A percentile compares a stretch with the other conserved stretches of the same genome.
Conservation (phyloP, 352 stramenopile species). For the Thalassiosira sp. region DNA sequence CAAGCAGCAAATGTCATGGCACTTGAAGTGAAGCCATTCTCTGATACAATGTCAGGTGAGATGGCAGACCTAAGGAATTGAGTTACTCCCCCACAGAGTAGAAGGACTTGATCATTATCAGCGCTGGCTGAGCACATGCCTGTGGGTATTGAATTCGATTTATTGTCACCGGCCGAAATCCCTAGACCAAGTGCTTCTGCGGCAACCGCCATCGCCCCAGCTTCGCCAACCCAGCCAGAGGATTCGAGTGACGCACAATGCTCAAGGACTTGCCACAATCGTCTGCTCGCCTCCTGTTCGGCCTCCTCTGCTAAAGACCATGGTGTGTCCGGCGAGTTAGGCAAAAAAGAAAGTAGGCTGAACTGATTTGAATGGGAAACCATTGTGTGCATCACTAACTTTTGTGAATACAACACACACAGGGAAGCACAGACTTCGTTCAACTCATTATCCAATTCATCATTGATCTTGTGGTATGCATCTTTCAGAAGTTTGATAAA, state of each 20-base stretch:
- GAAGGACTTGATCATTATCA: constrained; percentile 51
- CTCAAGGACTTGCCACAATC: constrained; percentile 78
- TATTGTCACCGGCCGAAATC: constrained; percentile 70
- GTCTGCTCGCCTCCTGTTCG: constrained; percentile 35
- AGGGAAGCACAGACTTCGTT: constrained; percentile 55
- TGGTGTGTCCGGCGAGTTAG: constrained; percentile 14
- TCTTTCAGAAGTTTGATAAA: constrained; percentile 29
- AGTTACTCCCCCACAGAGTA: constrained; percentile 55
- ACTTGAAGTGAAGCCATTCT: constrained; percentile 12
- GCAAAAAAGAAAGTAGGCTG: constrained; percentile 50
- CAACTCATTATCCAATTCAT: constrained; percentile 51
- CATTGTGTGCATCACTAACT: constrained; percentile 75
- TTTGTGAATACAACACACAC: constrained; percentile 70
- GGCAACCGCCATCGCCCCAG: constrained; percentile 81
- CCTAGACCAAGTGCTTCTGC: constrained; percentile 82
- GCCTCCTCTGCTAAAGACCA: constrained; percentile 24
- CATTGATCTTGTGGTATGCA: constrained; percentile 45
- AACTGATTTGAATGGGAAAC: constrained; percentile 71
- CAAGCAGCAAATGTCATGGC: constrained; percentile 58
- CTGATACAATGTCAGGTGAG: constrained; percentile 12
- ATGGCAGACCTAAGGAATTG: constrained; percentile 68
- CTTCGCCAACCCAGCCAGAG: constrained; percentile 80
- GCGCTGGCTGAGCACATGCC: constrained; percentile 53
- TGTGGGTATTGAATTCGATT: constrained; percentile 39
- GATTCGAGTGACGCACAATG: constrained; percentile 63